These are phyloP conservation scores for Linnemannia elongata DNA, from an alignment of 192 early-diverging fungal genomes.

Conservation along the genomic window DNA sequence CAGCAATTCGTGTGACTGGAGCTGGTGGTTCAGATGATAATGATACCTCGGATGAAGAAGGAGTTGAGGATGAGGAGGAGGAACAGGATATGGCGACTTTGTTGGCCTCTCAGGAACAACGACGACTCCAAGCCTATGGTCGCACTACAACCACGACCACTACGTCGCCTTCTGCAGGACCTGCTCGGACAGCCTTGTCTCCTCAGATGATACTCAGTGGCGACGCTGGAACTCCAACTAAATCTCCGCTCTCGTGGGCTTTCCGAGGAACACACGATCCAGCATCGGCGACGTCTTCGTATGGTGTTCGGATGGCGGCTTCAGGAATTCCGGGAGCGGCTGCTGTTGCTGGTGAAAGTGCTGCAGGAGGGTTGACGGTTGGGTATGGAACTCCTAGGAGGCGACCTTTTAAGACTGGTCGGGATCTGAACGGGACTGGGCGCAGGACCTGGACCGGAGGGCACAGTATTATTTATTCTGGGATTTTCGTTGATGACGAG, in stretches of 20 bases:
- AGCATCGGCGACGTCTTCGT: constrained; percentile 11
- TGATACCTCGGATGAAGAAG: constrained; percentile 5
- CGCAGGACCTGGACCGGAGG: constrained; percentile 54
- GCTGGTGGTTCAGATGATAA: not conserved
- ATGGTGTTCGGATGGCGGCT: constrained; percentile 28
- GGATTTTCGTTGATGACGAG: constrained; percentile 49
- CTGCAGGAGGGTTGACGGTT: constrained; percentile 19
- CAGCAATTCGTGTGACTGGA: not conserved
- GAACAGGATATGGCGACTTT: constrained; percentile 52
- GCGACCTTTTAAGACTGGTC: constrained; percentile 20
- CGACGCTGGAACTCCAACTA: not conserved
- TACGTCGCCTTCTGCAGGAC: constrained; percentile 16
- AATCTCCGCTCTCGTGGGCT: constrained; percentile 39
- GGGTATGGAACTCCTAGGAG: constrained; percentile 32
- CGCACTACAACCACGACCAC: constrained; percentile 32
- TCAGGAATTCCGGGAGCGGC: constrained; percentile 9
- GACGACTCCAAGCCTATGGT: constrained; percentile 31
- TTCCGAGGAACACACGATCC: constrained; percentile 25
- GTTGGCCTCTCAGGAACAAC: constrained; percentile 42
- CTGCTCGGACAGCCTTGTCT: constrained; percentile 22
- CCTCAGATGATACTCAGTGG: constrained; percentile 12
- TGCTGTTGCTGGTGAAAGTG: constrained; percentile 13
- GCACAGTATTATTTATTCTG: constrained; percentile 55
- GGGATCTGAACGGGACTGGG: constrained; percentile 31
- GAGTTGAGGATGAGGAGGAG: constrained; percentile 37